Evolutionary conservation across 2,329 filamentous ascomycete species (phyloP), one percentile per base, ranked within the genome.

Genomic region (Penicillium digitatum): DNA sequence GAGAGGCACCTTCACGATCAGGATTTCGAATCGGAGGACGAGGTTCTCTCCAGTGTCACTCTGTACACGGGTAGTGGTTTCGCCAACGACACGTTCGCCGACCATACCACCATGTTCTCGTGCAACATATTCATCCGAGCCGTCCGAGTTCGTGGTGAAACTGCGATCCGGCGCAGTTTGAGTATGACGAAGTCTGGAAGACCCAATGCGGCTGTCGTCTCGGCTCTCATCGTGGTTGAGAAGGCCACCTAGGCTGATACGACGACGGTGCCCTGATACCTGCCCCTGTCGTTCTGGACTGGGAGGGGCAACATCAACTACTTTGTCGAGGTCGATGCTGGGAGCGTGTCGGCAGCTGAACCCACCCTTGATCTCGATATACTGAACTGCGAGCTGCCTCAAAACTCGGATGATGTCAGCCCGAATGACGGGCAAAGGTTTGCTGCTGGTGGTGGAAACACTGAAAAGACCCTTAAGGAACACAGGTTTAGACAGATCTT

Each of bases 381-480:
- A 96, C 12, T 95, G 88, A n/a, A 97, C 90, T 16, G 89, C 89
- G 16, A 97, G 83, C 70, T 93, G 87, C 62, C 86, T 87, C 49
- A 99, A 76, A 3, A 97, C 94, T 47, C 93, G 83, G 68, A 95
- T 95, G 64, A 99, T 89, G 69, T 99, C 94, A 7, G 85, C 79
- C 37, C 93, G 86, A 59, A 99, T 99, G 56, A 90, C 85, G 1
- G 86, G 79, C 11, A 97, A 83, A 1, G 93, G 90, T 69, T 95
- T 95, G 68, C 87, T 94, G 55, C 91, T 96, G 7, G 94, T 99
- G 0, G 94, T 99, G 4, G 90, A 95, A 51, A 97, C 94, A 66
- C 93, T 97, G 76, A 99, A 97, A 18, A 99, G 81, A 5, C 94
- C 94, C 74, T 97, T 99, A 54, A 99, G 82, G 72, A 88, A 97